Conservation (phyloP, 164 flowering plant species). For the Liquidambar formosana region DNA sequence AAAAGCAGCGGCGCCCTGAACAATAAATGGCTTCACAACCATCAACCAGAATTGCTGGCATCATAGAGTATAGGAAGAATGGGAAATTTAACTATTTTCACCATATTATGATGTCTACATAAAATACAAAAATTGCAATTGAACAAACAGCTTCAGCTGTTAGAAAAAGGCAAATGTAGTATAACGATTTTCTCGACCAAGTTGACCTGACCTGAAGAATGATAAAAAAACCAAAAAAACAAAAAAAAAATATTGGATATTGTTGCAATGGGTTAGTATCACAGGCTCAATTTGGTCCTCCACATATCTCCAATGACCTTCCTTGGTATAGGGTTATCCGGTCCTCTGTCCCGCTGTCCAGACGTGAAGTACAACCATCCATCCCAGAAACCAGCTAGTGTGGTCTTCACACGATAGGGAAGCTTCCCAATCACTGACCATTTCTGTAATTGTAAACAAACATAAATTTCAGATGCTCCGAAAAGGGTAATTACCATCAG, state of each 20-base stretch:
- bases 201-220: too few species aligned
- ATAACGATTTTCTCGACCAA: too few species aligned
- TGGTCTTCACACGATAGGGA: constrained; percentile 87
- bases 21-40: too few species aligned
- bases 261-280: constrained; percentile 7
- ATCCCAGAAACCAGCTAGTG: constrained; percentile 80
- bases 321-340: constrained; percentile 77
- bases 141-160: background rate
- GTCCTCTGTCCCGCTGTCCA: constrained; percentile 92
- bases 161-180: background rate
- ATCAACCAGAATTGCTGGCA: too few species aligned
- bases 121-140: background rate
- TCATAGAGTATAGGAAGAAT: too few species aligned
- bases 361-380: constrained; percentile 96
- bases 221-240: too few species aligned
- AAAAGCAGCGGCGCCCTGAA: too few species aligned
- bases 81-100: too few species aligned
- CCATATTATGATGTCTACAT: too few species aligned
- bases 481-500: too few species aligned
- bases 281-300: constrained; percentile 70
- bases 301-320: constrained; percentile 75
- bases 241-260: background rate
- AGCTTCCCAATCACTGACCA: constrained; percentile 90
- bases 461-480: background rate
- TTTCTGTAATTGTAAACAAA: constrained; percentile 41